Evolutionary conservation across 371 early-diverging fungal genomes (phyloP), one percentile per base, ranked within the genome.

Genomic region (Zopfochytrium polystomum): DNA sequence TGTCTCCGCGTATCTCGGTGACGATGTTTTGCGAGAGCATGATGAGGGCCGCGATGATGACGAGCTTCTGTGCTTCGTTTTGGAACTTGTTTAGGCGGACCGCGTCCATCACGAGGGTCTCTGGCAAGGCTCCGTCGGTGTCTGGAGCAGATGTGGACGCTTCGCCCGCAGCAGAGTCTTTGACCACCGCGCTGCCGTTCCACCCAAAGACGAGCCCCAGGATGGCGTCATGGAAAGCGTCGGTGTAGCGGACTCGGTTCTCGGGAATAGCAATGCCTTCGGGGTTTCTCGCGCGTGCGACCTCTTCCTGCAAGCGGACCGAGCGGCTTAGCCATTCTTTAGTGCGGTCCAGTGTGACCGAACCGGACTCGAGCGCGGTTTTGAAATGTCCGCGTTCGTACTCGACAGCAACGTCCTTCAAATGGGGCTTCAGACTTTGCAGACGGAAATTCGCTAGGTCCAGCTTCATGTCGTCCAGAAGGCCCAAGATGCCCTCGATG

Each of bases 391-490:
- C 52, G 20, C 74, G 69, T 67, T 91, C 91, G 63, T 90, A 89
- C 48, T 82, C 83, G 27, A 85, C 84, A 2, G 87, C 89, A 22
- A 86, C 83, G 0, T 68, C 71, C 54, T 75, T 72, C 9, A 91
- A 63, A 52, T 80, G 75, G 1, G 88, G 89, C 0, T 86, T 81
- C n/a, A 89, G 55, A 0, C 79, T 64, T 34, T 80, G 78, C 13
- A 90, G 63, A 1, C 79, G 71, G 59, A 78, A 87, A 71, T 91
- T 90, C 53, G 83, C 76, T n/a, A 88, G 67, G 59, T 91, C 91
- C 3, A 89, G 68, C 33, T 76, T 78, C 91, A 91, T 90, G 23
- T 75, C 66, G 23, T 89, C 89, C 30, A 88, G 65, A 4, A 82
- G 50, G 25, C 70, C 79, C 27, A 90, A 63, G 23, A 82, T 76